Percentiles rank a stretch among this genome's conserved stretches.
phyloP scores from a whole-genome alignment of 1,139 yeast genomes.

The Taiozyma onychis region DNA sequence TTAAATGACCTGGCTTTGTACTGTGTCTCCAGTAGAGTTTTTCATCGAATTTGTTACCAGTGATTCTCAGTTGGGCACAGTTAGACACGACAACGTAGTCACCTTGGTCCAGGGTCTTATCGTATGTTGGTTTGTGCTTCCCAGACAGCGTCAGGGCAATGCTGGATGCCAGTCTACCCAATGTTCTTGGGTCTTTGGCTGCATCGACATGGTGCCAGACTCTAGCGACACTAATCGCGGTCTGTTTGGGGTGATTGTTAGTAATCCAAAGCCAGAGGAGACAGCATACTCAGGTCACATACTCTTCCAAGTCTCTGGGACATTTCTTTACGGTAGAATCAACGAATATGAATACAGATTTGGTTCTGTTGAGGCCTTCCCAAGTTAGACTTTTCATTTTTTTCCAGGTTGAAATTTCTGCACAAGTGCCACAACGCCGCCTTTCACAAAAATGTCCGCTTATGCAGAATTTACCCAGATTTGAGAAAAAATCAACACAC shows the following conservation, averaged over 20 bases:
- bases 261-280: no score
- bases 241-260: constrained; percentile 5
- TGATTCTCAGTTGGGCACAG: constrained; percentile 70
- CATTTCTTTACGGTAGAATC: constrained; percentile 18
- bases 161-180: constrained; percentile 88
- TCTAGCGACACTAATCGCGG: constrained; percentile 62
- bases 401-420: background rate
- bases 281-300: constrained; percentile 6
- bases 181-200: constrained; percentile 74
- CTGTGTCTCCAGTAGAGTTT: constrained; percentile 92
- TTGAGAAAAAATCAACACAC: background rate
- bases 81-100: constrained; percentile 97
- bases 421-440: background rate
- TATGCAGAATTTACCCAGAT: background rate
- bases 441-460: background rate
- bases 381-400: background rate
- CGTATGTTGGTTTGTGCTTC: constrained; percentile 89
- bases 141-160: constrained; percentile 90
- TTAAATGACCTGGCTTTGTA: constrained; percentile 84
- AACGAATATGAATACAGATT: background rate
- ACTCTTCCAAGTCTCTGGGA: constrained; percentile 35
- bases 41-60: constrained; percentile 79
- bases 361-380: background rate
- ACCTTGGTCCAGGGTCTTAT: constrained; percentile 77
- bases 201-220: constrained; percentile 96